Conservation (phyloP, 1,284 basidiomycete genomes). For the Rhodotorula sp. region DNA sequence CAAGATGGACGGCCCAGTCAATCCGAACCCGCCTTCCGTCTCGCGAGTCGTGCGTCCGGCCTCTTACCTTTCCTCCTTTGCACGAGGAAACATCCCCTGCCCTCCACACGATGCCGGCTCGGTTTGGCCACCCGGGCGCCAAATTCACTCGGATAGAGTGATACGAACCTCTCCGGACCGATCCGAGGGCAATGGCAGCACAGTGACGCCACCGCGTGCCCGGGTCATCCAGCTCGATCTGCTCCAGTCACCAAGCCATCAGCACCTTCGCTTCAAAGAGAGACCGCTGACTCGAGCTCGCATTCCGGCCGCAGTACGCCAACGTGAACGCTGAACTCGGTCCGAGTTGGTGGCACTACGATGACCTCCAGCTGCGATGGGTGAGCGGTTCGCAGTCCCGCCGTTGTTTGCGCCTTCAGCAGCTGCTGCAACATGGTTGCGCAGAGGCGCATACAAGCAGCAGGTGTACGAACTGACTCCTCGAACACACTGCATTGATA, state of each 20-base stretch:
- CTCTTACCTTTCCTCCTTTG: neutral
- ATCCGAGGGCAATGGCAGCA: neutral
- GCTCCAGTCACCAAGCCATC: neutral
- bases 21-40: conserved; percentile 4
- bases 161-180: no score
- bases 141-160: no score
- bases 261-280: neutral
- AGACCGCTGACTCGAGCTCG: no score
- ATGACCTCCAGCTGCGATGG: conserved; percentile 91
- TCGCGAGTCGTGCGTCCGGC: neutral
- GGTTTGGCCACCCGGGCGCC: no score
- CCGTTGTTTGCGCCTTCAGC: no score
- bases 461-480: neutral
- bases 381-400: no score
- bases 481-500: neutral
- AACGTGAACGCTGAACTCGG: conserved; percentile 61
- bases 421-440: no score
- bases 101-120: no score
- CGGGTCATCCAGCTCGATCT: no score
- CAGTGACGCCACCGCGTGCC: neutral
- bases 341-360: conserved; percentile 62
- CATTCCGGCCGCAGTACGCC: conserved; percentile 49
- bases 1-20: neutral
- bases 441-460: no score
- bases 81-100: no score